Percentiles rank a stretch among this genome's conserved stretches.
phyloP scores from a whole-genome alignment of 1,284 basidiomycete genomes.

The Apiotrichum sp. region DNA sequence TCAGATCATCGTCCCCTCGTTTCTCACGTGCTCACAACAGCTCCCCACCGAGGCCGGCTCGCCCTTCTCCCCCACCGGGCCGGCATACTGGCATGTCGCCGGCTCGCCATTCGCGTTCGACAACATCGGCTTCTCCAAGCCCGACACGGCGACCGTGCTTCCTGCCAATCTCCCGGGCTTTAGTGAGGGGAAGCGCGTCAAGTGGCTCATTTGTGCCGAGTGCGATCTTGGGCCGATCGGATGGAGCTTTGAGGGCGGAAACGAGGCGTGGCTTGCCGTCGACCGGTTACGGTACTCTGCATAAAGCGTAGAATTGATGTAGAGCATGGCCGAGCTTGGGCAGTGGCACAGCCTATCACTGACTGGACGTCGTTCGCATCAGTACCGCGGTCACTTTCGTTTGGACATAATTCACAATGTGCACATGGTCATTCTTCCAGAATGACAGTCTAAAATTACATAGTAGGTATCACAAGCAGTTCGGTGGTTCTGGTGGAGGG shows the following conservation, averaged over 20 bases:
- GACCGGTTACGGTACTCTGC: conserved; percentile 62
- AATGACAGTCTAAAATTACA: no score
- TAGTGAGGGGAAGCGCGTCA: conserved; percentile 49
- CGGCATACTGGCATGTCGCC: conserved; percentile 67
- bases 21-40: background rate
- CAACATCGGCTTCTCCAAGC: conserved; percentile 77
- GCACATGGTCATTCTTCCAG: no score
- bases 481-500: no score
- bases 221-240: conserved; percentile 88
- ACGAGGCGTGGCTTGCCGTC: conserved; percentile 73
- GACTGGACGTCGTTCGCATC: no score
- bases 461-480: no score
- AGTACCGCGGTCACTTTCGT: no score
- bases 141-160: conserved; percentile 39
- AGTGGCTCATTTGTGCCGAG: conserved; percentile 79
- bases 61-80: conserved; percentile 15
- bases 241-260: conserved; percentile 71
- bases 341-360: no score
- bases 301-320: background rate
- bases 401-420: no score
- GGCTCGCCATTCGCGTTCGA: conserved; percentile 80
- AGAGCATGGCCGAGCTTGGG: no score
- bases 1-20: no score
- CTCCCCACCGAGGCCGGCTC: conserved; percentile 13
- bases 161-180: conserved; percentile 5